Conservation (phyloP, 2,329 filamentous ascomycete species). For the Aaosphaeria pasadenensis region DNA sequence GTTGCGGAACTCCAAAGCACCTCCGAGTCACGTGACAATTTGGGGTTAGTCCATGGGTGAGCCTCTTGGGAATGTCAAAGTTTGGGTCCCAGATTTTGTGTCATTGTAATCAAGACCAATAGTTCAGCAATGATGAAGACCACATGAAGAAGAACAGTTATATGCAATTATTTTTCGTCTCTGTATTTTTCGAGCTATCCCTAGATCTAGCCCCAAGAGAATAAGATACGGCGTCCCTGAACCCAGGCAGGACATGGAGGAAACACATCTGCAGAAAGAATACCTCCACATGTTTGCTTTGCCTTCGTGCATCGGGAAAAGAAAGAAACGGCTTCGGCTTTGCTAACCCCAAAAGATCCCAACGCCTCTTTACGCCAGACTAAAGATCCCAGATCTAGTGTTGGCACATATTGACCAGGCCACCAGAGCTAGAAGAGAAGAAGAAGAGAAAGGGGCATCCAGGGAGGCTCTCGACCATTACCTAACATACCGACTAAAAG, state of each 20-base stretch:
- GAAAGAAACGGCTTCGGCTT: slow-evolving; percentile 18
- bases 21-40: background rate
- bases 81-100: too few relatives aligned
- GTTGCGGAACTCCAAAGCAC: background rate
- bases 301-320: slow-evolving; percentile 9
- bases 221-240: too few relatives aligned
- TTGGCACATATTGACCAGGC: slow-evolving; percentile 2
- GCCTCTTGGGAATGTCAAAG: too few relatives aligned
- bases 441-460: slow-evolving; percentile 26
- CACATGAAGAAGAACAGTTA: too few relatives aligned
- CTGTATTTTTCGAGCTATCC: slow-evolving; percentile 1
- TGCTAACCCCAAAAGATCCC: slow-evolving; percentile 14
- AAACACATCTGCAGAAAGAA: background rate
- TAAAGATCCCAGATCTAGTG: slow-evolving; percentile 16
- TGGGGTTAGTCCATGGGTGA: too few relatives aligned
- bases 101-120: too few relatives aligned
- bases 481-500: slow-evolving; percentile 22
- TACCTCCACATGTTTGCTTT: background rate
- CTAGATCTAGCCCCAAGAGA: background rate
- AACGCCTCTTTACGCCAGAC: slow-evolving; percentile 25
- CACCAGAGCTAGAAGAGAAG: slow-evolving; percentile 14
- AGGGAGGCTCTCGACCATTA: slow-evolving; percentile 29
- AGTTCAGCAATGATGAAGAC: too few relatives aligned
- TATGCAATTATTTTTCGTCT: slow-evolving; percentile 1
- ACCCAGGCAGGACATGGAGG: background rate